Base-by-base conservation (phyloP, 179 eudicot genomes). In the Nepenthes alata region DNA sequence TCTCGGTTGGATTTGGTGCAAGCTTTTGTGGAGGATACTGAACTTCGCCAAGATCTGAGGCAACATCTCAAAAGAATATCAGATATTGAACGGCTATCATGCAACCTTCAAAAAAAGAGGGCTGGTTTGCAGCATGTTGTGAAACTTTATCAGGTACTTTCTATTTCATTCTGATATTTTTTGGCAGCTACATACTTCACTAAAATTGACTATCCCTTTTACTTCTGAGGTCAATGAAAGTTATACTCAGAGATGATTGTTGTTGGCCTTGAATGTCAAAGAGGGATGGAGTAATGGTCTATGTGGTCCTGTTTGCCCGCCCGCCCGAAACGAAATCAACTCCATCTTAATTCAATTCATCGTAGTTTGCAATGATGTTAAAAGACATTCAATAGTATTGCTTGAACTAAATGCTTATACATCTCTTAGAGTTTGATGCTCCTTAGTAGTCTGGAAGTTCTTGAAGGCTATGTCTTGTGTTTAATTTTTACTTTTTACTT, bases 11-110 rank as follows among this genome's bases (percentile, higher is more conserved):
- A 93, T 74, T 61, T 86, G 76, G 98, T 93, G 14, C 96, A 93
- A 80, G 78, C 90, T 66, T 93, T 89, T 78, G 88, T 93, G 62
- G 98, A 93, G 61, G 96, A 93, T 75, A 67, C 88, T 64, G 95
- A 74, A 62, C 81, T 93, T 71, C 93, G 95, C 58, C 98, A 81
- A 74, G 95, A 78, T 63, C 68, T 93, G 65, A 83, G 96, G 75
- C 98, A 86, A 68, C 96, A 89, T 67, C 72, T 93, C 51, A 93
- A 83, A 76, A 77, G 96, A 74, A 89, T 93, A 64, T 81, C 93
- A 55, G 98, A 93, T 79, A 83, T 93, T 52, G 96, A 89, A 63
- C 73, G 95, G 58, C 60, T 89, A 75, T 63, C 81, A 69, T 84
- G 74, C 59, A 73, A 72, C 70, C 84, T 93, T 77, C 84, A 81